Conservation (phyloP, 768 basidiomycete species). For the Panaeolus cyanescens region DNA sequence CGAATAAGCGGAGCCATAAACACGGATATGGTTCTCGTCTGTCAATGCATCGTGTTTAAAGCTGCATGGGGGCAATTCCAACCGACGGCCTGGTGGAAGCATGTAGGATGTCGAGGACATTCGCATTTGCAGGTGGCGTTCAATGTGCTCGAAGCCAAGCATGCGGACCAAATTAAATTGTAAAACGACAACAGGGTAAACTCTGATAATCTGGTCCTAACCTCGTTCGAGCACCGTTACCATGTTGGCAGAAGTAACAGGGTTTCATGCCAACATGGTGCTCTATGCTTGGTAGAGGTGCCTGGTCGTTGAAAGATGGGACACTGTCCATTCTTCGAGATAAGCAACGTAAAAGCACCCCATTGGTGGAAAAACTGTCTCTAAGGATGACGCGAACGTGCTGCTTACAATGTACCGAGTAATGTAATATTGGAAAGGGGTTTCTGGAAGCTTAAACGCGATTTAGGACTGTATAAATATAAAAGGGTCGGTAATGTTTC, state of each 20-base stretch:
- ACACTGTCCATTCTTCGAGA: not conserved
- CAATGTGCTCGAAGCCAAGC: not conserved
- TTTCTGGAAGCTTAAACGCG: constrained; percentile 4
- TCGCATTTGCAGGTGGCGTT: constrained; percentile 1
- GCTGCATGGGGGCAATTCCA: not conserved
- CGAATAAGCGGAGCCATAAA: not conserved
- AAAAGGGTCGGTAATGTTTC: not conserved
- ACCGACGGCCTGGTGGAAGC: not conserved
- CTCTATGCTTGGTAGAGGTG: not conserved
- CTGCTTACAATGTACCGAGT: not conserved
- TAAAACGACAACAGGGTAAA: not conserved
- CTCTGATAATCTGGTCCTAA: not conserved
- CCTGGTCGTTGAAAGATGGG: not conserved
- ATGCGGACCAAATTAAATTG: not conserved
- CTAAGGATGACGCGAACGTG: not conserved
- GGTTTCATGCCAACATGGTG: not conserved
- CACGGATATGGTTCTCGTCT: not conserved
- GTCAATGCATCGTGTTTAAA: not conserved
- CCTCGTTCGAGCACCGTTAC: not conserved
- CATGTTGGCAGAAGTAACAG: constrained; percentile 6
- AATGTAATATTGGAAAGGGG: constrained; percentile 3
- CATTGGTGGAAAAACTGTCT: not conserved
- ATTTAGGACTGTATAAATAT: constrained; percentile 4
- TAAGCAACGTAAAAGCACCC: not conserved
- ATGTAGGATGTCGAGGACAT: not conserved